Base-by-base conservation (phyloP, 2,329 filamentous ascomycete genomes). In the Apiospora malaysiana region DNA sequence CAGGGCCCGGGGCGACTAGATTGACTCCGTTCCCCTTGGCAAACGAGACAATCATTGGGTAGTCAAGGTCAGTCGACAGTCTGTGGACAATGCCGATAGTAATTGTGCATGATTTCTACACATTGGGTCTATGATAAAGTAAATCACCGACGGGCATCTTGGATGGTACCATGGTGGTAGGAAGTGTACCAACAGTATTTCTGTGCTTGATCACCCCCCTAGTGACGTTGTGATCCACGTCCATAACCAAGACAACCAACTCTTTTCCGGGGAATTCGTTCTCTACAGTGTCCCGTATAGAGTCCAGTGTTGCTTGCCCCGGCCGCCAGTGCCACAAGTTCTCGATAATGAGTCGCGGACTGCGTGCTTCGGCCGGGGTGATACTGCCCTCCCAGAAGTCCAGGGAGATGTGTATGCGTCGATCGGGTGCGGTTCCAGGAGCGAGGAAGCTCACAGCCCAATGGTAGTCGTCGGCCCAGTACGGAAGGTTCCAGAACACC, bases 31-130 rank as follows among this genome's bases (percentile, higher is more conserved):
- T 56, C 49, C 9, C 49, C 25, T 32, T 32, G 49, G 94, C 92
- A n/a, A 93, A 92, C 72, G 90, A 90, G 6, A 94, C 92, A 5
- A 95, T 84, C 25, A 8, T 8, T 18, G 42, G 12, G 25, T 56
- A 32, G 49, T 56, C 49, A n/a, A n/a, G n/a, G n/a, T n/a, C n/a
- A n/a, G n/a, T n/a, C n/a, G n/a, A n/a, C n/a, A n/a, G n/a, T n/a
- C n/a, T n/a, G n/a, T n/a, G n/a, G n/a, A n/a, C n/a, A n/a, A n/a
- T n/a, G n/a, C n/a, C n/a, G n/a, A n/a, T n/a, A n/a, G n/a, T n/a
- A n/a, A n/a, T n/a, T n/a, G n/a, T n/a, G n/a, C n/a, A n/a, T n/a
- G n/a, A n/a, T n/a, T n/a, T n/a, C n/a, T n/a, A n/a, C n/a, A n/a
- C n/a, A n/a, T n/a, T n/a, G n/a, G n/a, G n/a, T n/a, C n/a, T n/a